These are phyloP conservation scores for Hibiscus syriacus DNA, from an alignment of 345 rosid species.

Conservation along the genomic window DNA sequence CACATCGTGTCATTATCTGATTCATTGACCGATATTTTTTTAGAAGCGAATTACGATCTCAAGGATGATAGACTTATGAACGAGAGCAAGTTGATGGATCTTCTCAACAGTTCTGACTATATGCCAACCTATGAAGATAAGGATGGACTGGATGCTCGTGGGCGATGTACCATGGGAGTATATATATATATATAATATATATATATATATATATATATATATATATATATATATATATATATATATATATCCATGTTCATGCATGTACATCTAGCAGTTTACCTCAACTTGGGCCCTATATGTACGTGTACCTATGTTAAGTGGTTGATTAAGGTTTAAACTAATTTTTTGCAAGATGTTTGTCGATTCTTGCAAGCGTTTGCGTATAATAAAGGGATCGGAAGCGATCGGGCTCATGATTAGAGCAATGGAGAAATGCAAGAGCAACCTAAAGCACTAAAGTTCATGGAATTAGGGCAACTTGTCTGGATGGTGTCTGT, in stretches of 20 bases:
- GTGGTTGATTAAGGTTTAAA: too few relatives aligned
- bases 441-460: slow-evolving; percentile 32
- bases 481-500: slow-evolving; percentile 17
- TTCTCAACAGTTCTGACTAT: slow-evolving; percentile 77
- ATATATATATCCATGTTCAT: not conserved
- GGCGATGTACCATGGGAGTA: slow-evolving; percentile 99
- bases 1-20: too few relatives aligned
- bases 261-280: not conserved
- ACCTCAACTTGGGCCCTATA: not conserved
- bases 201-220: too few relatives aligned
- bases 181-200: slow-evolving; percentile 9
- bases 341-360: slow-evolving; percentile 57
- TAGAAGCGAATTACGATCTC: slow-evolving; percentile 43
- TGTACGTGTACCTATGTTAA: too few relatives aligned
- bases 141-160: slow-evolving; percentile 99
- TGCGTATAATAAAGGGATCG: slow-evolving; percentile 93
- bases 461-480: slow-evolving; percentile 2
- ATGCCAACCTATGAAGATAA: slow-evolving; percentile 94
- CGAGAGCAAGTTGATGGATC: slow-evolving; percentile 86
- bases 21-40: not conserved
- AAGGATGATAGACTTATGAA: slow-evolving; percentile 99
- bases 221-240: too few relatives aligned
- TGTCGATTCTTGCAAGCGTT: slow-evolving; percentile 88
- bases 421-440: slow-evolving; percentile 64
- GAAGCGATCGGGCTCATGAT: slow-evolving; percentile 97